Conservation (phyloP, 352 stramenopile genomes). For the Globisporangium lucens region DNA sequence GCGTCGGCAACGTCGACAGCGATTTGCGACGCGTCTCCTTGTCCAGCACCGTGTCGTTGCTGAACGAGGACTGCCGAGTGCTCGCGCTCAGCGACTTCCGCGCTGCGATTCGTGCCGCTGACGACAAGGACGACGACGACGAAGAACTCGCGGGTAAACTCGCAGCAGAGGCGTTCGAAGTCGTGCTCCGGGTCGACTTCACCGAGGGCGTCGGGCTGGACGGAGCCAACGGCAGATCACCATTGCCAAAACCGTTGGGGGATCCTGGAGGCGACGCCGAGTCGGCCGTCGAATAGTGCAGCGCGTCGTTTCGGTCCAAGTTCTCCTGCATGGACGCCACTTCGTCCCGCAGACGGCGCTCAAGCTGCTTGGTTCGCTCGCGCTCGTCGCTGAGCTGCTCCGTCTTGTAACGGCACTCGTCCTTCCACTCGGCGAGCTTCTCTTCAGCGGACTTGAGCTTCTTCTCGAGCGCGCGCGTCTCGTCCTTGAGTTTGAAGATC, state of each 20-base stretch:
- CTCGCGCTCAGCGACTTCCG: conserved; percentile 12
- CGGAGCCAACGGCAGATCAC: conserved; percentile 1
- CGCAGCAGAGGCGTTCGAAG: conserved; percentile 38
- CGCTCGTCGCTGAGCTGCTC: conserved; percentile 44
- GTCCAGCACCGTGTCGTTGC: conserved; percentile 22
- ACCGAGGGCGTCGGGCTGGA: conserved; percentile 47
- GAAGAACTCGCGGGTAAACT: conserved; percentile 18
- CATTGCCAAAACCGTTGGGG: conserved; percentile 1
- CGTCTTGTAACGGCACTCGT: conserved; percentile 44
- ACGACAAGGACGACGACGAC: background rate
- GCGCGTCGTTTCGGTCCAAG: conserved; percentile 25
- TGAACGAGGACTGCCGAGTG: conserved; percentile 4
- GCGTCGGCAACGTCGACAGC: conserved; percentile 39
- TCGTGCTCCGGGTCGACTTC: conserved; percentile 40
- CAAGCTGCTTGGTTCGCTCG: conserved; percentile 37
- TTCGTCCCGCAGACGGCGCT: conserved; percentile 44
- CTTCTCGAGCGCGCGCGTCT: conserved; percentile 46
- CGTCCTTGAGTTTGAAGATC: conserved; percentile 68
- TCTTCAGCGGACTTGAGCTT: conserved; percentile 28
- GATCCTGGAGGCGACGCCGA: conserved; percentile 17
- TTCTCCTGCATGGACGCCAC: conserved; percentile 19
- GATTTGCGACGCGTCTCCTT: conserved; percentile 36
- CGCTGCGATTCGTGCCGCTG: conserved; percentile 4
- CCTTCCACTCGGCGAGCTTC: conserved; percentile 40
- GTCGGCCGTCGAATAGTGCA: conserved; percentile 10